Evolutionary conservation across 306 rosid genomes (phyloP).

Genomic region (Ziziphus jujuba): DNA sequence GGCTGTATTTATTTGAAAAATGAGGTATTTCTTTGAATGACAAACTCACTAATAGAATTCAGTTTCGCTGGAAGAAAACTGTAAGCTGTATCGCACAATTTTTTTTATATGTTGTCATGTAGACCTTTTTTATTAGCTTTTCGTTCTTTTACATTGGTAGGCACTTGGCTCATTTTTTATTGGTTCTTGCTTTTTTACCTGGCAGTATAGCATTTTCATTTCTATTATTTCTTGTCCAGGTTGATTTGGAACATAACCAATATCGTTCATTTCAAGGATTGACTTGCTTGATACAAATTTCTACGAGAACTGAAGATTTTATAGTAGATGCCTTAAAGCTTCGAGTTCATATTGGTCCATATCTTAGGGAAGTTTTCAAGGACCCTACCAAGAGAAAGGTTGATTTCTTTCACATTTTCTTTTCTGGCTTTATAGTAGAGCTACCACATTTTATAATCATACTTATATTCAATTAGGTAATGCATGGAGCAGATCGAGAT

Average conservation of each 20-base stretch:
- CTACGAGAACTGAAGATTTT: conserved; percentile 91
- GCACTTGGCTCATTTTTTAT: not conserved
- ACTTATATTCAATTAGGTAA: conserved; percentile 59
- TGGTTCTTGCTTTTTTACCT: not conserved
- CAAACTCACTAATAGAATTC: too few relatives aligned
- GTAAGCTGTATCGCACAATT: too few relatives aligned
- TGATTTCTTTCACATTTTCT: conserved; percentile 6
- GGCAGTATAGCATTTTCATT: not conserved
- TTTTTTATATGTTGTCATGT: too few relatives aligned
- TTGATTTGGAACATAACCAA: conserved; percentile 95
- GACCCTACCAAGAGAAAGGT: conserved; percentile 94
- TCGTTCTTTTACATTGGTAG: not conserved
- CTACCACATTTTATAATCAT: conserved; percentile 21
- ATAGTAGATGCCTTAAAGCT: conserved; percentile 88
- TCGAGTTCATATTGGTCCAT: conserved; percentile 82
- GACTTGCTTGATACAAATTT: conserved; percentile 97
- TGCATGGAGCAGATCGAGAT: conserved; percentile 98
- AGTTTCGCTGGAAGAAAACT: too few relatives aligned
- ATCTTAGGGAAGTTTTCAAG: conserved; percentile 85
- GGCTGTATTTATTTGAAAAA: too few relatives aligned
- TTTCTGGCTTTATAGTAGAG: not conserved
- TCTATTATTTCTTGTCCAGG: conserved; percentile 43
- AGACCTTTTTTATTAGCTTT: not conserved
- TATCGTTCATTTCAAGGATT: conserved; percentile 95
- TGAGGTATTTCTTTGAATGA: too few relatives aligned